Evolutionary conservation across 1,139 yeast species (phyloP).

Genomic region (Yamadazyma membranifaciens): DNA sequence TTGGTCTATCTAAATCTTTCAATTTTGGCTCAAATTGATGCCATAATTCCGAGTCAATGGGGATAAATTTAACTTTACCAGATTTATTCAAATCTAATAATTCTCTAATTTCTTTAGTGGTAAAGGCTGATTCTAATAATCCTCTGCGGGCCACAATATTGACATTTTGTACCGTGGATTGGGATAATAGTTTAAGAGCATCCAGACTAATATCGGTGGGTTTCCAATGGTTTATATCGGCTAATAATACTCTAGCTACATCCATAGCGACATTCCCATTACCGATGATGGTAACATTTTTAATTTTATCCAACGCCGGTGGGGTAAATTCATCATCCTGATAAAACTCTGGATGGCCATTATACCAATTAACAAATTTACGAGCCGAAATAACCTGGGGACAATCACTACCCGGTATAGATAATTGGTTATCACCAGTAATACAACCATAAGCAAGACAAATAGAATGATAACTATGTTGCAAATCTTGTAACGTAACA

Average conservation of each 20-base stretch:
- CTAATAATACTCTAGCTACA: conserved; percentile 74
- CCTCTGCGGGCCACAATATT: conserved; percentile 86
- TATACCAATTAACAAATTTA: conserved; percentile 94
- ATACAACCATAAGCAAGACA: conserved; percentile 84
- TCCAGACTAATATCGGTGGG: conserved; percentile 70
- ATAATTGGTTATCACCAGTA: conserved; percentile 52
- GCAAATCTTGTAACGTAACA: conserved; percentile 47
- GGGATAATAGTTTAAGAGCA: conserved; percentile 55
- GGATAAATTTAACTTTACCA: conserved; percentile 53
- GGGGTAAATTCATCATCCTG: conserved; percentile 24
- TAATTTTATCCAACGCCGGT: conserved; percentile 59
- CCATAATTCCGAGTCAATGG: conserved; percentile 47
- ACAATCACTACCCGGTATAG: conserved; percentile 59
- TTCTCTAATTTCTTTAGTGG: conserved; percentile 90
- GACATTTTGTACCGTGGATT: conserved; percentile 59
- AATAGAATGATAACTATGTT: conserved; percentile 63
- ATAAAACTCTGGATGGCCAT: conserved; percentile 71
- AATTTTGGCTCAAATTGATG: conserved; percentile 35
- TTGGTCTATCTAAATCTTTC: conserved; percentile 55
- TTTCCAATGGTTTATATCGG: conserved; percentile 58
- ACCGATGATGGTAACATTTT: conserved; percentile 80
- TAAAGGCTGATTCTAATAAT: conserved; percentile 77
- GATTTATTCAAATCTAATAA: conserved; percentile 58
- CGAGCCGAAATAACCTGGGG: conserved; percentile 80
- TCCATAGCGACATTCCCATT: conserved; percentile 98